Evolutionary conservation across 495 filamentous ascomycete species (phyloP).

Genomic region (Achaetomiella virescens): DNA sequence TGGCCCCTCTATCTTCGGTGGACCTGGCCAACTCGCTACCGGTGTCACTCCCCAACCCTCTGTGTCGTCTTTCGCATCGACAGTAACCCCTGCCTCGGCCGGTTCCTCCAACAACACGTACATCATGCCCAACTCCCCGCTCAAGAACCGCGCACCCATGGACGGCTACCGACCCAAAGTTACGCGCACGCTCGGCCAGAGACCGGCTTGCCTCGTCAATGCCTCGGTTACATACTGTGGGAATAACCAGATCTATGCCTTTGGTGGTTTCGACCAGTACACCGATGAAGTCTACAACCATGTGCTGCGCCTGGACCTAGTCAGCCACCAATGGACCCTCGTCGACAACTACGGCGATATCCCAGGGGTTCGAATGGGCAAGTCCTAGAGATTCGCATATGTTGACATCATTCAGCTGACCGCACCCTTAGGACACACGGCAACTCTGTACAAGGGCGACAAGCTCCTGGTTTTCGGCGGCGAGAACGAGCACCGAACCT

Average conservation of each 20-base stretch:
- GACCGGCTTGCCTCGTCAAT: constrained; percentile 92
- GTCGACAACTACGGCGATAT: constrained; percentile 99
- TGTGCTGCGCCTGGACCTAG: constrained; percentile 79
- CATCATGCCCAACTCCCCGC: constrained; percentile 76
- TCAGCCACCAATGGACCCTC: constrained; percentile 82
- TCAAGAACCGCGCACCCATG: constrained; percentile 52
- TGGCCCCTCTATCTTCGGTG: constrained; percentile 31
- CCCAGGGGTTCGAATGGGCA: constrained; percentile 96
- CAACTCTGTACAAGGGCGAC: constrained; percentile 87
- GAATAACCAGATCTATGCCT: constrained; percentile 93
- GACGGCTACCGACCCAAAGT: constrained; percentile 77
- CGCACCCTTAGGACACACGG: constrained; percentile 68
- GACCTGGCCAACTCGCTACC: constrained; percentile 10
- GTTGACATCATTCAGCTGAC: background rate
- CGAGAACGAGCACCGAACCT: constrained; percentile 94
- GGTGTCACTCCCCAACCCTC: constrained; percentile 9
- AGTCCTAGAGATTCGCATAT: constrained; percentile 13
- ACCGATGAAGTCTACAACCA: constrained; percentile 99
- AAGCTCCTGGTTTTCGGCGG: constrained; percentile 95
- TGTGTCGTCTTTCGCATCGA: constrained; percentile 21
- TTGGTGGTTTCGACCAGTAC: constrained; percentile 98
- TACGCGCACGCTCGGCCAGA: constrained; percentile 72
- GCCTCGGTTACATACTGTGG: constrained; percentile 96
- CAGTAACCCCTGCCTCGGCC: constrained; percentile 42
- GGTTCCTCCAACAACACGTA: constrained; percentile 69